phyloP scores from a whole-genome alignment of 768 basidiomycete genomes.

The Clitopilus passeckerianus region DNA sequence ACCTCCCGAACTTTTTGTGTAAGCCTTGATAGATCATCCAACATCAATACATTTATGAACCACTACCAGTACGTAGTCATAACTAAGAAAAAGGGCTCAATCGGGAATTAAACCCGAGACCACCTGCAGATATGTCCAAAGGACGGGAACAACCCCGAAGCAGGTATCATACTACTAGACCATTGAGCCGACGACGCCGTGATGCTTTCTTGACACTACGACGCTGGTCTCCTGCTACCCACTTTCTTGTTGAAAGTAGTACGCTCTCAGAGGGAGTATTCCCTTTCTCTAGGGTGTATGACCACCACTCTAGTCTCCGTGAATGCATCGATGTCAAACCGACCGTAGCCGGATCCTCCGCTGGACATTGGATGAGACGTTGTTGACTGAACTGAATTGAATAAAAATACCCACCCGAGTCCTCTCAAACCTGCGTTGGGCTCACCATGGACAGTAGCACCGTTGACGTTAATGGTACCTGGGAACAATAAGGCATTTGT shows the following conservation, averaged over 20 bases:
- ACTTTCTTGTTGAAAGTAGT: background rate
- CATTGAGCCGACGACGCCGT: background rate
- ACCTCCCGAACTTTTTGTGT: background rate
- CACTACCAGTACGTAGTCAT: background rate
- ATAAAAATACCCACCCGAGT: conserved; percentile 33
- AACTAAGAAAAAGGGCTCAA: background rate
- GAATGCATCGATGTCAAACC: conserved; percentile 47
- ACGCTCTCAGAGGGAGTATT: conserved; percentile 11
- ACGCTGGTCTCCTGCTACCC: background rate
- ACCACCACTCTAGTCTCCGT: conserved; percentile 40
- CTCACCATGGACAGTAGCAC: conserved; percentile 44
- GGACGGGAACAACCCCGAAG: background rate
- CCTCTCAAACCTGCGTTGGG: conserved; percentile 30
- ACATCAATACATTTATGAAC: background rate
- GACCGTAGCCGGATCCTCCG: conserved; percentile 45
- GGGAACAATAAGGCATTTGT: background rate
- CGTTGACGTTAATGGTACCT: conserved; percentile 56
- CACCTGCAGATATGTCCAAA: background rate
- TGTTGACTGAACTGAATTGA: background rate
- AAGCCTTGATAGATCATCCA: background rate
- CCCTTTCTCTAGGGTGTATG: conserved; percentile 30
- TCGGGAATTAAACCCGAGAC: background rate
- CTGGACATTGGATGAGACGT: conserved; percentile 15
- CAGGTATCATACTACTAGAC: background rate
- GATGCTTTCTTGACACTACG: background rate